phyloP scores from a whole-genome alignment of 2,329 filamentous ascomycete species.

The Colletotrichum sp. region DNA sequence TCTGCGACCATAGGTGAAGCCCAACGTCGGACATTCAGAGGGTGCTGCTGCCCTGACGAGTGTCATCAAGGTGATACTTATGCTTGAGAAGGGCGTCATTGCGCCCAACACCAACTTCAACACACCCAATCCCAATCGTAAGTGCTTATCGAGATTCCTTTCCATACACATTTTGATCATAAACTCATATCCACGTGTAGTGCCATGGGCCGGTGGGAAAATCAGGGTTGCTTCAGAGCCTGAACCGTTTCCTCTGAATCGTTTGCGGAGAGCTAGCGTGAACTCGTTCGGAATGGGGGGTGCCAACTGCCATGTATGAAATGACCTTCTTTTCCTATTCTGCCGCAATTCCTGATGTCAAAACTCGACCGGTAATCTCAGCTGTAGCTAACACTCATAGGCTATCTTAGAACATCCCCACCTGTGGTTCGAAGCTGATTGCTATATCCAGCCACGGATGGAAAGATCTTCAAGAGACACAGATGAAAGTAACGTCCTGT shows the following conservation, averaged over 20 bases:
- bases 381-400: background rate
- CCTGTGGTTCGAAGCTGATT: background rate
- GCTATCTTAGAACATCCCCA: background rate
- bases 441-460: background rate
- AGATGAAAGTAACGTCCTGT: background rate
- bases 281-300: slow-evolving; percentile 41
- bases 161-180: background rate
- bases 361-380: background rate
- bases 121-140: slow-evolving; percentile 7
- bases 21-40: slow-evolving; percentile 42
- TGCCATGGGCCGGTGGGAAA: slow-evolving; percentile 15
- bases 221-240: slow-evolving; percentile 29
- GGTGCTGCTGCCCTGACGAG: slow-evolving; percentile 32
- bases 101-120: slow-evolving; percentile 17
- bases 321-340: background rate
- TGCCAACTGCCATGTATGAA: slow-evolving; percentile 2
- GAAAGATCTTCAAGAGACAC: background rate
- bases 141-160: background rate
- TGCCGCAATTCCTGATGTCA: background rate
- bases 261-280: slow-evolving; percentile 31
- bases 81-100: slow-evolving; percentile 12
- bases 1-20: slow-evolving; percentile 30
- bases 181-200: background rate
- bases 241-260: slow-evolving; percentile 27
- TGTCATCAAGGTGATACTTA: slow-evolving; percentile 35